These are phyloP conservation scores for Collariella sp. DNA, from an alignment of 495 filamentous ascomycete genomes.

Conservation along the genomic window DNA sequence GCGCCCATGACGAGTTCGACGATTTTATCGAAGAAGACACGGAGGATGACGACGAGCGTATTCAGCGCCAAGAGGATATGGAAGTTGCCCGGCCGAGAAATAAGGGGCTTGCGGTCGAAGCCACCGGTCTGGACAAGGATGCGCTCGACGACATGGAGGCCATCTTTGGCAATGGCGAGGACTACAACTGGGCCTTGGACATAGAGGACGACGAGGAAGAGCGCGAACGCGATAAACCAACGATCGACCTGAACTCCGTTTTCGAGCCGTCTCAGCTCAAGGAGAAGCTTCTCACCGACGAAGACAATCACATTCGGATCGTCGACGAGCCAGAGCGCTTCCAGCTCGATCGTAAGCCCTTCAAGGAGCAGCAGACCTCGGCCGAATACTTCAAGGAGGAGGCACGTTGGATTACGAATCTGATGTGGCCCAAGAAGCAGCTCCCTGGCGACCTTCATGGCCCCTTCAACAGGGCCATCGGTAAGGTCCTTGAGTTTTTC, in stretches of 20 bases:
- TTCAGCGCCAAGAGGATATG: constrained; percentile 71
- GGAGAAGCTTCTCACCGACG: constrained; percentile 90
- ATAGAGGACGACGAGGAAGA: constrained; percentile 74
- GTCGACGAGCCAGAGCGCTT: constrained; percentile 89
- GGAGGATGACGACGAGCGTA: constrained; percentile 72
- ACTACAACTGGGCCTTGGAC: constrained; percentile 88
- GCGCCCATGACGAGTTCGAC: constrained; percentile 75
- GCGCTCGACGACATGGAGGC: constrained; percentile 89
- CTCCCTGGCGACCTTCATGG: constrained; percentile 60
- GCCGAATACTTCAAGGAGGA: constrained; percentile 83
- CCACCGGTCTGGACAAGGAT: constrained; percentile 76
- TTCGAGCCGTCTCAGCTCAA: constrained; percentile 92
- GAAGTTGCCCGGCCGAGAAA: constrained; percentile 71
- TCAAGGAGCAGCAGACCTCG: constrained; percentile 63
- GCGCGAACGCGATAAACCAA: constrained; percentile 54
- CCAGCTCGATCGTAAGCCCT: constrained; percentile 82
- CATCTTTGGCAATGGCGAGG: constrained; percentile 89
- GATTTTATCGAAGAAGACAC: constrained; percentile 97
- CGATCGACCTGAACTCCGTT: constrained; percentile 89
- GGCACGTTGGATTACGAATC: constrained; percentile 77
- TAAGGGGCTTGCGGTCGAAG: constrained; percentile 55
- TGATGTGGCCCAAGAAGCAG: constrained; percentile 77
- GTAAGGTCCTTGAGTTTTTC: constrained; percentile 91
- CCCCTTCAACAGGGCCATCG: constrained; percentile 78
- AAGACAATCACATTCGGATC: constrained; percentile 80